Base-by-base conservation (phyloP, 306 rosid genomes). In the Sophora flavescens region DNA sequence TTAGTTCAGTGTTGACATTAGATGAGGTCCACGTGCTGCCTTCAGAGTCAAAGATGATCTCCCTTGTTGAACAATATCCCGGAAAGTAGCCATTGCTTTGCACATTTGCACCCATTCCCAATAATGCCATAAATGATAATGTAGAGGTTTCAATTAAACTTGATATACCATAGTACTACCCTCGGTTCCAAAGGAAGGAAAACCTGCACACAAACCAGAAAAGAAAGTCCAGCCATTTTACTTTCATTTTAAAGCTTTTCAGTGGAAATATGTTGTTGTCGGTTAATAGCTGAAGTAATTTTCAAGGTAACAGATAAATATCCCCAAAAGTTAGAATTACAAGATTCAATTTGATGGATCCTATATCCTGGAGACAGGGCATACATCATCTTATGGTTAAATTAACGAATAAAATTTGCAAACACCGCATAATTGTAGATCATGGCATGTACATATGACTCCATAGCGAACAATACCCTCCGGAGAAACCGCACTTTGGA, bases 41-140 rank as follows among this genome's bases (percentile, higher is more conserved):
- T 78, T 75, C 81, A 28, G 86, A 32, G 48, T 78, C 77, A 66
- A 78, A 77, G 41, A 76, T 74, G 56, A 59, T 75, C 72, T 83
- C 84, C 77, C 60, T 73, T 1, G 72, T 15, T 9, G 87, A 68
- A 54, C 66, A 73, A 66, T 77, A 78, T 69, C 83, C 78, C 0
- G 75, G 82, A 58, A 78, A 74, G 63, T 82, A 52, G 72, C 79
- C 87, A 65, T 77, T 81, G 72, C 54, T 48, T 65, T 69, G 91
- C 77, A 80, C 64, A 61, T 78, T 85, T 39, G 85, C 78, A 5
- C 79, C 86, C 91, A 81, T 83, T 61, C 79, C 85, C 81, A 74
- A 35, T 82, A 84, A 79, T 62, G 85, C 87, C 89, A 82, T 78
- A 70, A 45, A 68, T 79, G 68, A 67, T 48, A 7, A 57, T 69